Evolutionary conservation across 2,329 filamentous ascomycete genomes (phyloP), one percentile per base, ranked within the genome.

Genomic region (Proliferodiscus dingleyae): DNA sequence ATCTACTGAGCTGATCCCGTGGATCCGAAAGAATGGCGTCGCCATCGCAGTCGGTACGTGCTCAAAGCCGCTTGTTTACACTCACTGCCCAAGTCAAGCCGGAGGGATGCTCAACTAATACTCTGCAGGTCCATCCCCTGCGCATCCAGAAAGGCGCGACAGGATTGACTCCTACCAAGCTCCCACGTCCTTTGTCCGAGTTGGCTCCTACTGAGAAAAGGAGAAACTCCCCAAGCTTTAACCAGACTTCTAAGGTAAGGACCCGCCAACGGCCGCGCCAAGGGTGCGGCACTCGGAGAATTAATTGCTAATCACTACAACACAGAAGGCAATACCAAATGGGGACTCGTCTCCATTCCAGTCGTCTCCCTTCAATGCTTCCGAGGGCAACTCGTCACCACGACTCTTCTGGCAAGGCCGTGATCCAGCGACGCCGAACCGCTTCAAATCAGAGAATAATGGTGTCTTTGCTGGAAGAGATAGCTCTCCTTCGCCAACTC

Each of bases 211-310:
- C 86, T 52, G 88, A 90, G 68, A 84, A 82, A 67, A 81, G 91
- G 64, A 80, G 90, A 60, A 97, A 97, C 71, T 96, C 90, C 41
- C 89, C 90, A 43, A 94, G 86, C 72, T 95, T 85, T 80, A 89
- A 85, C 61, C 85, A 90, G 66, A 67, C 51, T 74, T 68, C 71
- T 48, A 89, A 86, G 78, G 85, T 90, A 74, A 66, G 67, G 54
- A 52, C 46, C 46, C 26, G 28, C 37, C 26, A 47, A 42, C 54
- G 46, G 41, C 54, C 49, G 53, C 24, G 37, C 43, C 26, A 8
- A 24, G 18, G 15, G 15, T 39, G 16, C 22, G 36, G 4, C 42
- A 30, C 29, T 56, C 54, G 52, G 54, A 58, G 47, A 56, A 49
- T 57, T 53, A 50, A 56, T 52, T 46, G 49, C 55, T 61, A 55